These are phyloP conservation scores for Eurotiales sp. DNA, from an alignment of 2,329 filamentous ascomycete species.

Conservation along the genomic window DNA sequence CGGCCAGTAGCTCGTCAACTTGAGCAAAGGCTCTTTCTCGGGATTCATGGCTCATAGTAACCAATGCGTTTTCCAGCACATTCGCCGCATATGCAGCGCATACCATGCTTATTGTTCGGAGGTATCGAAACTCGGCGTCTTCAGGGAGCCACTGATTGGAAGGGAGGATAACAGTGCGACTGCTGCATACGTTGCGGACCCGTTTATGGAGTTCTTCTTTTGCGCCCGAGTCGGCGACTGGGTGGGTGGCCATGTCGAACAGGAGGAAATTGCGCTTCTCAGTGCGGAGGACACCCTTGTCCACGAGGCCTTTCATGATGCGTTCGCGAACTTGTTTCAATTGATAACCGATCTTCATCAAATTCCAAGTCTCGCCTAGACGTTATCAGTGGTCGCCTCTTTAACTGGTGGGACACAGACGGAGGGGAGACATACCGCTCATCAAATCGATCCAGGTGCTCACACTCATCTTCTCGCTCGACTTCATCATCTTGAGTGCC, in stretches of 20 bases:
- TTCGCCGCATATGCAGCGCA: constrained; percentile 98
- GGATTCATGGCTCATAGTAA: constrained; percentile 88
- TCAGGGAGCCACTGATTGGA: constrained; percentile 86
- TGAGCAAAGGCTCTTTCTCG: constrained; percentile 93
- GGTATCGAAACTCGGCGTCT: constrained; percentile 87
- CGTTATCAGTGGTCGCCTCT: background rate
- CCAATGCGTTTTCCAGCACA: constrained; percentile 95
- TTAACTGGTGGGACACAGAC: constrained; percentile 6
- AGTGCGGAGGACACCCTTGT: constrained; percentile 96
- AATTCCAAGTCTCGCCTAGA: constrained; percentile 95
- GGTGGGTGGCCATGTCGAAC: constrained; percentile 99
- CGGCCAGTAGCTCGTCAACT: constrained; percentile 90
- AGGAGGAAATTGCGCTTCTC: constrained; percentile 99
- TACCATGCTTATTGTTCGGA: constrained; percentile 91
- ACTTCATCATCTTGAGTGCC: constrained; percentile 99
- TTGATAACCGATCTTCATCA: constrained; percentile 99
- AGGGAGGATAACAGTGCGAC: constrained; percentile 87
- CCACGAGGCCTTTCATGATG: constrained; percentile 92
- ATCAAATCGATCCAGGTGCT: constrained; percentile 98
- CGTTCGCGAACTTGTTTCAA: constrained; percentile 98
- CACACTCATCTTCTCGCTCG: constrained; percentile 99
- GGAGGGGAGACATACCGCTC: constrained; percentile 75
- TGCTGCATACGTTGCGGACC: constrained; percentile 87
- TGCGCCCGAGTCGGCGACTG: constrained; percentile 89
- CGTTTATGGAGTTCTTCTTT: constrained; percentile 96